A percentile compares a stretch with the other conserved stretches of the same genome.
These are phyloP conservation scores for Hypsizygus ulmarius DNA, from an alignment of 1,284 basidiomycete genomes.

Conservation along the genomic window DNA sequence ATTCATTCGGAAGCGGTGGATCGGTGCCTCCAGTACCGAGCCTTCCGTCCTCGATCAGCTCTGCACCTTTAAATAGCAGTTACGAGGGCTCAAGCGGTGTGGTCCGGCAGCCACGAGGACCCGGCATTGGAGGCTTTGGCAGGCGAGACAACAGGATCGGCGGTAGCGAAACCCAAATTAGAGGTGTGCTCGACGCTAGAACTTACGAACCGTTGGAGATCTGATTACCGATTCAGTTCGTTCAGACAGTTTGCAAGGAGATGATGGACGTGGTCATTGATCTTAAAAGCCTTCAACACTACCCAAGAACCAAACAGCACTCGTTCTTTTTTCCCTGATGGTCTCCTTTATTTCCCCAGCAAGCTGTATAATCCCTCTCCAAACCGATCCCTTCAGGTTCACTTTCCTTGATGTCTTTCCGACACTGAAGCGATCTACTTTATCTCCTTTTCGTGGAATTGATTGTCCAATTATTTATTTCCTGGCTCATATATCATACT, in stretches of 20 bases:
- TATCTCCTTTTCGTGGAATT: slow-evolving; percentile 30
- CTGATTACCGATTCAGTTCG: slow-evolving; percentile 47
- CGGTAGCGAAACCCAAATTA: slow-evolving; percentile 51
- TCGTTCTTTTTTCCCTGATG: slow-evolving; percentile 17
- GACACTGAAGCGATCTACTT: slow-evolving; percentile 27
- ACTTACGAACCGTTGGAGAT: slow-evolving; percentile 83
- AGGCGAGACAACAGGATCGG: slow-evolving; percentile 60
- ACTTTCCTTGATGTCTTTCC: slow-evolving; percentile 29
- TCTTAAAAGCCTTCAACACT: slow-evolving; percentile 6
- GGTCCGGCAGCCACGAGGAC: slow-evolving; percentile 77
- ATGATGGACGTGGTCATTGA: slow-evolving; percentile 38
- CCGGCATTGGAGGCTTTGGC: slow-evolving; percentile 68
- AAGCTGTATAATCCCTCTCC: slow-evolving; percentile 32
- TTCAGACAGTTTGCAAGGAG: slow-evolving; percentile 43
- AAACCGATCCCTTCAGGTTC: slow-evolving; percentile 27
- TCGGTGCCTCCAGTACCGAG: slow-evolving; percentile 74
- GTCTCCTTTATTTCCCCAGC: slow-evolving; percentile 18
- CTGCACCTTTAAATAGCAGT: slow-evolving; percentile 42
- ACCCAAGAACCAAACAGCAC: slow-evolving; percentile 19
- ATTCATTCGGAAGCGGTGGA: slow-evolving; percentile 37
- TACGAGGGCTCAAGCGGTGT: slow-evolving; percentile 52
- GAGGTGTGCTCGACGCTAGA: slow-evolving; percentile 73
- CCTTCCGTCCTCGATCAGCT: slow-evolving; percentile 55
- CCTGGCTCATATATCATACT: slow-evolving; percentile 18
- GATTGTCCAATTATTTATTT: slow-evolving; percentile 19